Percentiles rank a stretch among this genome's conserved stretches.
Evolutionary conservation across 139 green algal species (phyloP).

Genomic region (Haematococcus lacustris): DNA sequence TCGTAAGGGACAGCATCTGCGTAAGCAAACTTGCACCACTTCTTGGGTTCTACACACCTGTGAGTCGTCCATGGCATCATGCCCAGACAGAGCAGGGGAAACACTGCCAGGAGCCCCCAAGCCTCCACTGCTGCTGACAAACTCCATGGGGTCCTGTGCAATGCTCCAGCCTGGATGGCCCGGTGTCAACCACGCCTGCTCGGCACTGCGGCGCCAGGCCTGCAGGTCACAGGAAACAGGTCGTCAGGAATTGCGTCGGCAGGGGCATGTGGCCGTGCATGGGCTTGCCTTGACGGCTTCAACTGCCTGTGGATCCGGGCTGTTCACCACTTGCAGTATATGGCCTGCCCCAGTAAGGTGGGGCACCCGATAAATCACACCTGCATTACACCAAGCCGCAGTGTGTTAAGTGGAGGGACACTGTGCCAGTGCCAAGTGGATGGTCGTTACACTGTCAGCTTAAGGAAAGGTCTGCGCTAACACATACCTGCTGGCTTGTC

Average conservation of each 20-base stretch:
- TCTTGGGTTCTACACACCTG: background rate
- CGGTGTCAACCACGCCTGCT: slow-evolving; percentile 22
- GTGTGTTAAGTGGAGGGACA: background rate
- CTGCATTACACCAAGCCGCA: background rate
- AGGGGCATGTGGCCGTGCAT: too few relatives aligned
- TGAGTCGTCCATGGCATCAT: too few relatives aligned
- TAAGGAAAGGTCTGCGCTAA: background rate
- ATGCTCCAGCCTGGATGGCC: slow-evolving; percentile 34
- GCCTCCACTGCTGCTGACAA: background rate
- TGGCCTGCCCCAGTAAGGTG: background rate
- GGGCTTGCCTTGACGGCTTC: slow-evolving; percentile 6
- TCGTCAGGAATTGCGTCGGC: too few relatives aligned
- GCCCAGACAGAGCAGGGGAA: too few relatives aligned
- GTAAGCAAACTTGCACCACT: too few relatives aligned
- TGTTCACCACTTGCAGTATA: slow-evolving; percentile 10
- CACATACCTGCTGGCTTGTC: slow-evolving; percentile 31
- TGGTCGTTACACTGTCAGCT: background rate
- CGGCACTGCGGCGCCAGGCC: slow-evolving; percentile 24
- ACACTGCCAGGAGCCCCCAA: background rate
- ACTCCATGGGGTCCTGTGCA: slow-evolving; percentile 24
- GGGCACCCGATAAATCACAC: background rate
- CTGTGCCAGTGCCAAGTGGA: background rate
- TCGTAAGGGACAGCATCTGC: too few relatives aligned
- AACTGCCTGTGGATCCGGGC: slow-evolving; percentile 4
- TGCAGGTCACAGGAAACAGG: too few relatives aligned